Conservation (phyloP, 768 basidiomycete species). For the Boletales sp. region DNA sequence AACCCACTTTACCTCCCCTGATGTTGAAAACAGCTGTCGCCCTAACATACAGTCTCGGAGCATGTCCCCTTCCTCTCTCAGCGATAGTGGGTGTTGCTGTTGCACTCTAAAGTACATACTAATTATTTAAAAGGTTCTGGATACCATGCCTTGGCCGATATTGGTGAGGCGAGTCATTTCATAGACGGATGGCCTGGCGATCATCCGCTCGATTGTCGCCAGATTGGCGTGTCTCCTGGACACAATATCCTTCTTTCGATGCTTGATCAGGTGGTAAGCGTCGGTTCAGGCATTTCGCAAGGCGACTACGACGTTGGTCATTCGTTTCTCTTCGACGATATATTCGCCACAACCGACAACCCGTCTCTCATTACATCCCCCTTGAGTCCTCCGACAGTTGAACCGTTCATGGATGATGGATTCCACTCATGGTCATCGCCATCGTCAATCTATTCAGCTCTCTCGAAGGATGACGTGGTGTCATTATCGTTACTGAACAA, state of each 20-base stretch:
- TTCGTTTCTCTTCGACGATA: slow-evolving; percentile 2
- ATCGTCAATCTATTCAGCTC: slow-evolving; percentile 20
- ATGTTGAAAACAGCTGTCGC: background rate
- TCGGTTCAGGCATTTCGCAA: background rate
- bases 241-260: slow-evolving; percentile 3
- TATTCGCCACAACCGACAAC: slow-evolving; percentile 6
- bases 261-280: slow-evolving; percentile 2
- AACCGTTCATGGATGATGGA: slow-evolving; percentile 14
- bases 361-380: slow-evolving; percentile 6
- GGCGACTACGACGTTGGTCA: slow-evolving; percentile 4
- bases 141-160: background rate
- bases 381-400: slow-evolving; percentile 7
- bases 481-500: slow-evolving; percentile 5
- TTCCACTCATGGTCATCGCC: slow-evolving; percentile 23
- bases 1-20: slow-evolving; percentile 4
- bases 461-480: slow-evolving; percentile 9
- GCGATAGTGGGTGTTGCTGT: slow-evolving; percentile 13
- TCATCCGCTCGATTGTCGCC: slow-evolving; percentile 3
- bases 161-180: background rate
- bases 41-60: slow-evolving; percentile 4
- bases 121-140: slow-evolving; percentile 12
- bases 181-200: slow-evolving; percentile 6
- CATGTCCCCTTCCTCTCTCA: slow-evolving; percentile 4
- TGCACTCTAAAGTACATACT: background rate
- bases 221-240: background rate